phyloP scores from a whole-genome alignment of 164 flowering plant genomes.

The Akebia trifoliata region DNA sequence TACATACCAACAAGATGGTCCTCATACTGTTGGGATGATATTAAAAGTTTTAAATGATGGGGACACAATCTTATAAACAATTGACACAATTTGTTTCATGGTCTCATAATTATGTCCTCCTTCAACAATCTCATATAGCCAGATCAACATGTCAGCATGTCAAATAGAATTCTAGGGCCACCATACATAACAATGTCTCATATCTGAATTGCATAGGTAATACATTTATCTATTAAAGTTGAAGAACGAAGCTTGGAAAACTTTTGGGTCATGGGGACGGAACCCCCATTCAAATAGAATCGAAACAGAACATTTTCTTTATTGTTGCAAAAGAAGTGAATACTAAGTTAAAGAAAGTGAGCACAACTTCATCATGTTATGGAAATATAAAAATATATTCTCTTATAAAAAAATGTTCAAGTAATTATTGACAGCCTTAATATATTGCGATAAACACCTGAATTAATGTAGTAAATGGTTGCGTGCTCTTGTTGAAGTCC shows the following conservation, averaged over 20 bases:
- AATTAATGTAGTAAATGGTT: constrained; percentile 31
- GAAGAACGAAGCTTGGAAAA: no score
- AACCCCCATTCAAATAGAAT: no score
- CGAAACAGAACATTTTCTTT: background rate
- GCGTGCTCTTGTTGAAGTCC: constrained; percentile 78
- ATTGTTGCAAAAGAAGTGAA: background rate
- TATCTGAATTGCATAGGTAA: no score
- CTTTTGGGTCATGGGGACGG: no score
- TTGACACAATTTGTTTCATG: background rate
- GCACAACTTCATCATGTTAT: background rate
- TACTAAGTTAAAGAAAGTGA: background rate
- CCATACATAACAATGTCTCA: no score
- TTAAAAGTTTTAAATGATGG: no score
- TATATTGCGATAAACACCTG: constrained; percentile 44
- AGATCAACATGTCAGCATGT: background rate
- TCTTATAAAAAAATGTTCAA: background rate
- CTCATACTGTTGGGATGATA: background rate
- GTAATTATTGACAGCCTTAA: background rate
- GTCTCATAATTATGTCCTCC: background rate
- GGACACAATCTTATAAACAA: background rate
- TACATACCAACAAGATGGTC: background rate
- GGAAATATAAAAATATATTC: background rate
- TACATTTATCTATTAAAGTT: no score
- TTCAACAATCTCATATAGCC: background rate
- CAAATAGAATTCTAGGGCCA: no score